These are phyloP conservation scores for Thermothielavioides terrestris DNA, from an alignment of 495 filamentous ascomycete genomes.

Conservation along the genomic window DNA sequence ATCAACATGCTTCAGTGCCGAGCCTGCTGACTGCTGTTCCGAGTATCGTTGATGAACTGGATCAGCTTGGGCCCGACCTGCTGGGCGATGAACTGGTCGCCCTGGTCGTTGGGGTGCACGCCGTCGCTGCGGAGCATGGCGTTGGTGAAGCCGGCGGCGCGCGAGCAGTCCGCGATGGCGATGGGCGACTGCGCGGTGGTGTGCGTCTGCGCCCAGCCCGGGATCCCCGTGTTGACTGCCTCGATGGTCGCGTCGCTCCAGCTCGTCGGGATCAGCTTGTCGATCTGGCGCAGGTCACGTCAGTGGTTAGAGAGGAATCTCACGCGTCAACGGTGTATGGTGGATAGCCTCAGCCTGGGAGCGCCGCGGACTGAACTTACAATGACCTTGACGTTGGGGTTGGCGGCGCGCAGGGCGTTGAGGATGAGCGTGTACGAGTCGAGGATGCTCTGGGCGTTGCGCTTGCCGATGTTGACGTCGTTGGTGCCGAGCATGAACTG, in stretches of 20 bases:
- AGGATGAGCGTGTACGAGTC: conserved; percentile 29
- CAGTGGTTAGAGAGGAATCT: background rate
- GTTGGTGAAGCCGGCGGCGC: conserved; percentile 22
- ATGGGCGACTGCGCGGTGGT: conserved; percentile 25
- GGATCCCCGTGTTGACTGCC: conserved; percentile 27
- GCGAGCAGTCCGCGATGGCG: conserved; percentile 24
- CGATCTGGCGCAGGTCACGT: conserved; percentile 11
- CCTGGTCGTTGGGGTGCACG: conserved; percentile 29
- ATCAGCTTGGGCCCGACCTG: conserved; percentile 19
- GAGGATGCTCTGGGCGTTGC: conserved; percentile 23
- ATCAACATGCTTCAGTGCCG: no score
- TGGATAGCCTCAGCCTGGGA: no score
- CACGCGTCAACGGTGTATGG: no score
- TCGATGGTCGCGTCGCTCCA: conserved; percentile 22
- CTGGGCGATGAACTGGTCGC: conserved; percentile 25
- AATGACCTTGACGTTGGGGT: conserved; percentile 26
- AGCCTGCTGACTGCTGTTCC: no score
- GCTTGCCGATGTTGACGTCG: conserved; percentile 25
- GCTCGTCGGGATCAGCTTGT: conserved; percentile 25
- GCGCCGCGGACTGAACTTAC: conserved; percentile 21
- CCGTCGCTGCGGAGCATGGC: conserved; percentile 19
- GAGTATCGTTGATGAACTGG: conserved; percentile 7
- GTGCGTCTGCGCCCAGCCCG: conserved; percentile 22
- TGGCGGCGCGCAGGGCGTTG: conserved; percentile 23
- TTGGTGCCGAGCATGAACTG: conserved; percentile 37